Base-by-base conservation (phyloP, 2,329 filamentous ascomycete genomes). In the Aspergillus glaucus region DNA sequence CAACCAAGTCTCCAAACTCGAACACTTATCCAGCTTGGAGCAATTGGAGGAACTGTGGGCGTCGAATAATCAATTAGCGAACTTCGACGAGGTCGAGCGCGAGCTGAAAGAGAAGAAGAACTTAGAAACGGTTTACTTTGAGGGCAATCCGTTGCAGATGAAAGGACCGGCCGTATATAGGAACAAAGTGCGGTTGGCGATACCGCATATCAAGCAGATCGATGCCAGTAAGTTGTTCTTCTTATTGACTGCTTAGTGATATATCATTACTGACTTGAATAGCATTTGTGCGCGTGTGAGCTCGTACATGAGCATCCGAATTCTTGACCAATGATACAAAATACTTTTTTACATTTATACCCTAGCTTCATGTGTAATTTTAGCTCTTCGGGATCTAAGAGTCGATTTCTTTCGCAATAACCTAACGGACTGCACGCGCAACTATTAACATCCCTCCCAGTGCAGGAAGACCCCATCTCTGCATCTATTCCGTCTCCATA, bases 31-130 rank as follows among this genome's bases (percentile, higher is more conserved):
- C 1, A 76, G 79, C 5, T 74, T 96, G 36, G 75, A 72, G 45
- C 77, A 88, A 12, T 75, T 98, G 21, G 87, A 95, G 65, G 93
- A 98, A 67, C 70, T 98, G 24, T 98, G 93, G 93, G 93, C 90
- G 14, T 93, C 88, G 59, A 90, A 91, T 69, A 97, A 95, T 69
- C 77, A 86, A 59, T 69, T 98, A 22, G 73, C 73, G 17, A 88
- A 88, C 64, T 95, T 97, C 61, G 75, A 77, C 40, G 91, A 97
- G 62, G 80, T 97, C 3, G 73, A 96, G 71, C 79, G 78, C 48
- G 80, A 87, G 59, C 71, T 98, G 55, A 78, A 73, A 46, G 86
- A 93, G 63, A 96, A 95, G 74, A 75, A 87, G 63, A 74, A 84
- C 34, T 71, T 97, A 58, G 82, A 85, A 51, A 96, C 93, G 1